Evolutionary conservation across 2,329 filamentous ascomycete genomes (phyloP).

Genomic region (Colletotrichum euphorbiae): DNA sequence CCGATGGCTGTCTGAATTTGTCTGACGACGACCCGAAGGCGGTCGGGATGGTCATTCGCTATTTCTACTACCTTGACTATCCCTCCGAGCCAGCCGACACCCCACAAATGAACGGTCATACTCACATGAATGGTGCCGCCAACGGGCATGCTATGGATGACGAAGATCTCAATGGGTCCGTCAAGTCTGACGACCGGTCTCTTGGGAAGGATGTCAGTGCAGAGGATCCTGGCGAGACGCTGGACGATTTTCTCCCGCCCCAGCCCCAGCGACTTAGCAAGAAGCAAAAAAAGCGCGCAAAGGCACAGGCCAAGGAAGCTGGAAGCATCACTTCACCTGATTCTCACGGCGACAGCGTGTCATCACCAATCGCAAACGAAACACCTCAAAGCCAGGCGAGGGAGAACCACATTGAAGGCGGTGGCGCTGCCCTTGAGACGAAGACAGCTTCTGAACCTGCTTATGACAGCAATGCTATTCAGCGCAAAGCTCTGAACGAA

Average conservation of each 20-base stretch:
- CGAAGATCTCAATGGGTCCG: background rate
- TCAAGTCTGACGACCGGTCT: constrained; percentile 11
- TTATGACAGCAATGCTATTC: background rate
- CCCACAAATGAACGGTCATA: background rate
- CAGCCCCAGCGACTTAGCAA: constrained; percentile 22
- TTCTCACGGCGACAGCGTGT: background rate
- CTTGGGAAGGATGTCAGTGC: constrained; percentile 16
- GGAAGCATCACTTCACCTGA: background rate
- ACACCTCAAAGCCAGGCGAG: background rate
- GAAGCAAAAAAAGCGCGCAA: constrained; percentile 32
- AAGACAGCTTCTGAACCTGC: background rate
- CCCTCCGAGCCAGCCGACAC: background rate
- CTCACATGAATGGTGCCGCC: background rate
- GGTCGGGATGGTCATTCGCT: constrained; percentile 23
- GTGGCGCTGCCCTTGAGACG: background rate
- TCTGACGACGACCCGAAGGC: constrained; percentile 27
- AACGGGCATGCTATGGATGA: background rate
- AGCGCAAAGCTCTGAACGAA: background rate
- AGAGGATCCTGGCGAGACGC: background rate
- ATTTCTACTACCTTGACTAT: constrained; percentile 26
- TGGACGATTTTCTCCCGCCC: constrained; percentile 29
- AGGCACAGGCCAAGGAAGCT: constrained; percentile 13
- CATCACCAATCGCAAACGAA: background rate
- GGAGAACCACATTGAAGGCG: constrained; percentile 15
- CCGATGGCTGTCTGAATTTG: background rate